Conservation (phyloP, 805 yeast genomes). For the Saccharomyces kudriavzevii region DNA sequence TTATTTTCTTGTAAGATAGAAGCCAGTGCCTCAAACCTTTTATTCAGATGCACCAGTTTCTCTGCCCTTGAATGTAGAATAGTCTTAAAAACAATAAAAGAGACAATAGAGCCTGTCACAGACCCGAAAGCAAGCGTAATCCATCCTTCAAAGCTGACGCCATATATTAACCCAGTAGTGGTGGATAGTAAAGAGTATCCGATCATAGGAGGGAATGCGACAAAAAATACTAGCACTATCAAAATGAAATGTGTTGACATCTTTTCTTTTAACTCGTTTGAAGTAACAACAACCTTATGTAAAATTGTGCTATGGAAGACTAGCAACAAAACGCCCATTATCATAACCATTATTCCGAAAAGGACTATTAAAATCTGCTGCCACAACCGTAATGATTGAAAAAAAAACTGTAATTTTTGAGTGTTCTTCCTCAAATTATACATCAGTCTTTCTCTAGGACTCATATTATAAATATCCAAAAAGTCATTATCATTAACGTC, state of each 20-base stretch:
- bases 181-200: constrained; percentile 71
- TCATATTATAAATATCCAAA: constrained; percentile 27
- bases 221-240: constrained; percentile 46
- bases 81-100: constrained; percentile 62
- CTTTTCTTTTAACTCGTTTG: constrained; percentile 39
- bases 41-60: constrained; percentile 50
- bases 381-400: constrained; percentile 15
- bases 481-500: constrained; percentile 23
- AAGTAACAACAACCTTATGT: constrained; percentile 32
- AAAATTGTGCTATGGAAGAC: constrained; percentile 24
- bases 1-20: constrained; percentile 66
- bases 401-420: constrained; percentile 11
- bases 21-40: constrained; percentile 63
- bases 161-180: constrained; percentile 73
- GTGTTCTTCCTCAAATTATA: constrained; percentile 13
- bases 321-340: constrained; percentile 15
- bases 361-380: constrained; percentile 14
- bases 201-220: constrained; percentile 83
- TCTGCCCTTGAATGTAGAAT: constrained; percentile 51
- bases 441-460: constrained; percentile 28
- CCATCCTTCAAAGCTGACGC: constrained; percentile 71
- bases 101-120: constrained; percentile 61
- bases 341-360: constrained; percentile 9
- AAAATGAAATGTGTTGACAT: constrained; percentile 40
- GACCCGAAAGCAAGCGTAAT: constrained; percentile 61